Conservation (phyloP, 257 asterid species). For the Przewalskia tangutica region DNA sequence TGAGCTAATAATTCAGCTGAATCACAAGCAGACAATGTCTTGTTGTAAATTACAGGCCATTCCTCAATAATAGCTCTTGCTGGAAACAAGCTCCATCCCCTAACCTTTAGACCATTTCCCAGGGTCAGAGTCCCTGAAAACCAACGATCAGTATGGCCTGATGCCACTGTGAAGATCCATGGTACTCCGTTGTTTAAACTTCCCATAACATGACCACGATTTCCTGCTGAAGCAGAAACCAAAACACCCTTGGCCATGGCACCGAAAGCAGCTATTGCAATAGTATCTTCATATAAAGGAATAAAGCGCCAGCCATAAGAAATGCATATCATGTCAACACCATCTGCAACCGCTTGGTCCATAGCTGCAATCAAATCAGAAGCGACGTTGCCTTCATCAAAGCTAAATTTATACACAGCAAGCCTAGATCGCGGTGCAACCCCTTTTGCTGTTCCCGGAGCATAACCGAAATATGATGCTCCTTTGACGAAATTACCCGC, state of each 20-base stretch:
- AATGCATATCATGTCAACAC: background rate
- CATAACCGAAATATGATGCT: slow-evolving; percentile 9
- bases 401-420: slow-evolving; percentile 5
- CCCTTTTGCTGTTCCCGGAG: slow-evolving; percentile 7
- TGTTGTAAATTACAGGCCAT: slow-evolving; percentile 18
- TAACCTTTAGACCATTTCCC: slow-evolving; percentile 12
- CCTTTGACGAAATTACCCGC: background rate
- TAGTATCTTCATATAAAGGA: background rate
- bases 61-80: background rate
- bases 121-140: slow-evolving; percentile 18
- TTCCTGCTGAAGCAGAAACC: slow-evolving; percentile 14
- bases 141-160: slow-evolving; percentile 21
- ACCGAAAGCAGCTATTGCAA: slow-evolving; percentile 33
- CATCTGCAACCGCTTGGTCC: slow-evolving; percentile 15
- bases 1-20: background rate
- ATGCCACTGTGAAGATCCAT: slow-evolving; percentile 26
- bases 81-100: slow-evolving; percentile 22
- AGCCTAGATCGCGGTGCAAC: background rate
- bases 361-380: slow-evolving; percentile 9
- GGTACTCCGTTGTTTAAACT: slow-evolving; percentile 27
- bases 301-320: background rate
- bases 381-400: background rate
- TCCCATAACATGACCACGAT: background rate
- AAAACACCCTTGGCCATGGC: slow-evolving; percentile 32
- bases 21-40: slow-evolving; percentile 14